Evolutionary conservation across 106 monocot genomes (phyloP).

Genomic region (Dendrobium huoshanense): DNA sequence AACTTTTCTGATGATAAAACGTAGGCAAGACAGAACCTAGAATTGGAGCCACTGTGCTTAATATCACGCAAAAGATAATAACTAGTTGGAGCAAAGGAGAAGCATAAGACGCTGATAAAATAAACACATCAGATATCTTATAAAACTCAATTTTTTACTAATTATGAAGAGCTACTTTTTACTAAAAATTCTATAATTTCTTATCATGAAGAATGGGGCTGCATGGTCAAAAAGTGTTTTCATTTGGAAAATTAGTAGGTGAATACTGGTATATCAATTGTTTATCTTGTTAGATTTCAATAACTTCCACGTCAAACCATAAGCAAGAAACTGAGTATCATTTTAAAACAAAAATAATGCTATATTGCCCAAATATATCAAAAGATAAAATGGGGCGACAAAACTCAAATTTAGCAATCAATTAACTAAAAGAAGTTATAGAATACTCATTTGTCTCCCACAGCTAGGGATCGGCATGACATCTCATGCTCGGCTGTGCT

Average conservation of each 20-base stretch:
- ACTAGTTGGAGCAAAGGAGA: not conserved
- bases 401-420: too few species aligned
- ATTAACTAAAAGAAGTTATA: too few species aligned
- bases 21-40: conserved; percentile 1
- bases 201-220: too few species aligned
- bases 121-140: not conserved
- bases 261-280: not conserved
- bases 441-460: too few species aligned
- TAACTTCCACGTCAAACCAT: not conserved
- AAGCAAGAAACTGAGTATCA: not conserved
- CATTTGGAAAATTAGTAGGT: not conserved
- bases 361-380: not conserved
- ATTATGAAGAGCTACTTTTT: too few species aligned
- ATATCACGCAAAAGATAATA: not conserved
- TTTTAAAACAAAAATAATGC: not conserved
- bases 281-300: not conserved
- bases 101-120: not conserved
- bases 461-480: too few species aligned
- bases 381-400: not conserved
- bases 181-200: too few species aligned
- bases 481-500: too few species aligned
- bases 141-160: too few species aligned
- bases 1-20: conserved; percentile 8
- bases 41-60: not conserved
- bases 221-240: too few species aligned